These are phyloP conservation scores for Sphagnum tenellum DNA, from an alignment of 225 moss, liverwort and hornwort species.

Conservation along the genomic window DNA sequence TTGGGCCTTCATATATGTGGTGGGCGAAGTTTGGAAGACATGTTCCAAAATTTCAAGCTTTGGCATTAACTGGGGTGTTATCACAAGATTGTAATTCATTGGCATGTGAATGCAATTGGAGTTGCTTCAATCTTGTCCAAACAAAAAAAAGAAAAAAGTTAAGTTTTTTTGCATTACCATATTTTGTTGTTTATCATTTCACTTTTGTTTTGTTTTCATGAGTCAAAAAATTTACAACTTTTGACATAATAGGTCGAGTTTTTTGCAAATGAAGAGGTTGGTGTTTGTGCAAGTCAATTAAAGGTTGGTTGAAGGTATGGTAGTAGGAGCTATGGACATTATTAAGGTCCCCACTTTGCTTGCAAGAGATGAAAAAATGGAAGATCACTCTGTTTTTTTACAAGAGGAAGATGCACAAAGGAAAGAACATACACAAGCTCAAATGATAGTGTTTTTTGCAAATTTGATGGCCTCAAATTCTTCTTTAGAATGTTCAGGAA, in stretches of 20 bases:
- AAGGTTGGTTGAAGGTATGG: background rate
- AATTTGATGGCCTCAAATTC: background rate
- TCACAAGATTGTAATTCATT: background rate
- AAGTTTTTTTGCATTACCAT: background rate
- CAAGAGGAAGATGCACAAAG: background rate
- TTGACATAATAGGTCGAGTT: background rate
- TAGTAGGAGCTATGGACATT: background rate
- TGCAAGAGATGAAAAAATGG: background rate
- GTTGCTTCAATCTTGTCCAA: too few relatives aligned
- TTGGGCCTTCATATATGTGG: background rate
- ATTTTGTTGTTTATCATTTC: background rate
- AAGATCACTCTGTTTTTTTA: background rate
- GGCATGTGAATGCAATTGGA: background rate
- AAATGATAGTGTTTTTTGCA: background rate
- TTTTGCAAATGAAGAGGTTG: background rate
- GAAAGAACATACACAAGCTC: background rate
- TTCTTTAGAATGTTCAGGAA: too few relatives aligned
- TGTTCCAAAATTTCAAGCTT: slow-evolving; percentile 1
- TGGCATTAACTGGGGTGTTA: background rate
- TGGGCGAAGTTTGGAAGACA: background rate
- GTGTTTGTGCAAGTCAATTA: background rate
- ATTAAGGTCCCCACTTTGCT: background rate
- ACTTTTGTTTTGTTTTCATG: too few relatives aligned
- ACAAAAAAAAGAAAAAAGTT: background rate
- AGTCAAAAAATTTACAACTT: background rate